Base-by-base conservation (phyloP, 208 protist genomes). In the Leishmania guyanensis region DNA sequence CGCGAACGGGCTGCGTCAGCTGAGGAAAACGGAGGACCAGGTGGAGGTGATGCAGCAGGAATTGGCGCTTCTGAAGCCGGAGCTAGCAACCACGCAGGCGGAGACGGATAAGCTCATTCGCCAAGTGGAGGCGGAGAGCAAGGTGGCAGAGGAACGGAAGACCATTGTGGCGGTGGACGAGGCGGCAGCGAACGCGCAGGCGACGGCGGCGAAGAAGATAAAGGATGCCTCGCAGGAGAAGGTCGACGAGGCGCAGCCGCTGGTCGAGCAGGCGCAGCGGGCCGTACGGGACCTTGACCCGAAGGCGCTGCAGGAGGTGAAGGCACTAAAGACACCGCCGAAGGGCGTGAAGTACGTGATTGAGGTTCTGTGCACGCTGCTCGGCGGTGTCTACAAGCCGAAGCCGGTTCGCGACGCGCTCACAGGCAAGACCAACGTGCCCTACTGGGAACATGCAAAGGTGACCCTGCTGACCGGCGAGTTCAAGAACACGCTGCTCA, bases 181-280 rank as follows among this genome's bases (percentile, higher is more conserved):
- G 88, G 93, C 84, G 14, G 94, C 92, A 12, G 96, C 98, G 20
- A 96, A 98, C 74, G 91, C 94, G 82, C 92, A 98, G 86, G 98
- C 96, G 10, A 86, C 91, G 12, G 93, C 93, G 12, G 97, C 98
- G 56, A 95, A 98, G 89, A 85, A 86, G 58, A 98, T 99, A 83
- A 98, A 98, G 85, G 97, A 97, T 72, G 96, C 98, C 46, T 99
- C 98, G 80, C 95, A 99, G 82, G 95, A 92, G 76, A 98, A 98
- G 85, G 94, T 99, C 10, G 92, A 96, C 64, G 97, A 98, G 85
- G 98, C 98, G 16, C 91, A 99, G 76, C 99, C 99, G 14, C 95
- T 97, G 12, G 96, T 99, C 33, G 91, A 99, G 80, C 89, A 96
- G 87, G 98, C 99, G 2, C 82, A 99, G 75, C 88, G 94, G n/a